Conservation (phyloP, 2,329 filamentous ascomycete genomes). For the Trichophaea hybrida region DNA sequence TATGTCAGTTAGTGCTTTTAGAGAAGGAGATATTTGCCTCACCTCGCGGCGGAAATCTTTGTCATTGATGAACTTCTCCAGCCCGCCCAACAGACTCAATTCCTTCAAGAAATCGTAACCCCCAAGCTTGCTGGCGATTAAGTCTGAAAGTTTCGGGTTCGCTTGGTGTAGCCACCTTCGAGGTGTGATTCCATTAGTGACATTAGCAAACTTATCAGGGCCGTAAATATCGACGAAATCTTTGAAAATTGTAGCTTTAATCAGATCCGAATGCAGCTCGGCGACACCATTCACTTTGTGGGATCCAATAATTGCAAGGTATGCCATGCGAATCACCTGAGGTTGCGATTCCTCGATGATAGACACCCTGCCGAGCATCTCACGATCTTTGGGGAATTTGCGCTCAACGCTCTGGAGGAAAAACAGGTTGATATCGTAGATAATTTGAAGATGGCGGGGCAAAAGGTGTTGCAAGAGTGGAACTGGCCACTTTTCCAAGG, state of each 20-base stretch:
- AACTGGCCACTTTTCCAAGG: slow-evolving; percentile 96
- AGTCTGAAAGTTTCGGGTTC: slow-evolving; percentile 77
- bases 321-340: slow-evolving; percentile 98
- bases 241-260: slow-evolving; percentile 99
- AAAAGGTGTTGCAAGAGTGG: slow-evolving; percentile 82
- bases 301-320: slow-evolving; percentile 83
- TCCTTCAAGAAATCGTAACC: slow-evolving; percentile 79
- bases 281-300: slow-evolving; percentile 99
- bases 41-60: slow-evolving; percentile 72
- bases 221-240: slow-evolving; percentile 95
- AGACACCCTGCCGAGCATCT: slow-evolving; percentile 73
- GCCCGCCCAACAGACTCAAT: slow-evolving; percentile 67
- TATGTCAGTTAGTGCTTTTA: slow-evolving; percentile 9
- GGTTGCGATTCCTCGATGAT: slow-evolving; percentile 95
- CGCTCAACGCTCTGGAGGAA: slow-evolving; percentile 89
- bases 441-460: slow-evolving; percentile 88
- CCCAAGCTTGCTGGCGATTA: slow-evolving; percentile 82
- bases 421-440: slow-evolving; percentile 92
- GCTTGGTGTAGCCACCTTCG: slow-evolving; percentile 94
- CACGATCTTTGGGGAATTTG: slow-evolving; percentile 74
- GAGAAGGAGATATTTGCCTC: background rate
- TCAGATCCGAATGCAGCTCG: slow-evolving; percentile 91
- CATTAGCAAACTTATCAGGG: slow-evolving; percentile 94
- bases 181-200: slow-evolving; percentile 95
- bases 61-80: slow-evolving; percentile 74